A percentile compares a stretch with the other conserved stretches of the same genome.
Evolutionary conservation across 2,329 filamentous ascomycete species (phyloP).

Genomic region (Trichoderma sp.): DNA sequence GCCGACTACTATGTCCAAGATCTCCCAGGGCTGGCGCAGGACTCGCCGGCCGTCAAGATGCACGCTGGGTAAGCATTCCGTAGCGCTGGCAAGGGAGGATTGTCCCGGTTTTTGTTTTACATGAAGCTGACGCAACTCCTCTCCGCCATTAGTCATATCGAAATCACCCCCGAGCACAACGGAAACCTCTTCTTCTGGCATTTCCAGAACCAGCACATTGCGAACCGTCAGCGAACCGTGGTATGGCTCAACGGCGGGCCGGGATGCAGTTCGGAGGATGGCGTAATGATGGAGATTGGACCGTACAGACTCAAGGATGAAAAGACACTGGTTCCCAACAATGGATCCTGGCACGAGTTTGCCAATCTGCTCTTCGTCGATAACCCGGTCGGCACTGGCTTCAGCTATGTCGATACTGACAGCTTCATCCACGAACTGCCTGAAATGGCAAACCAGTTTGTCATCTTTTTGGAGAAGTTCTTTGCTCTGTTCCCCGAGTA

Average conservation of each 20-base stretch:
- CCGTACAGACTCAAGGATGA: slow-evolving; percentile 83
- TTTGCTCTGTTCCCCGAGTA: slow-evolving; percentile 90
- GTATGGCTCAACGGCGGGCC: slow-evolving; percentile 97
- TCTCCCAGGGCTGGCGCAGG: slow-evolving; percentile 76
- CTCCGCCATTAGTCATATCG: slow-evolving; percentile 68
- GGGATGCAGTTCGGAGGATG: slow-evolving; percentile 96
- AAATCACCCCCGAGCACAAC: slow-evolving; percentile 78
- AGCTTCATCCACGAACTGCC: slow-evolving; percentile 80
- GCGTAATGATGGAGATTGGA: slow-evolving; percentile 91
- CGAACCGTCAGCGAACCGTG: slow-evolving; percentile 83
- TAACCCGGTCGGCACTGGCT: slow-evolving; percentile 94
- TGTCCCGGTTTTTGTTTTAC: background rate
- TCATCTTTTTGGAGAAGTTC: slow-evolving; percentile 87
- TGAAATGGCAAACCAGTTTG: slow-evolving; percentile 85
- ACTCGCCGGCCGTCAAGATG: slow-evolving; percentile 81
- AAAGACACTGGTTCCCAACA: slow-evolving; percentile 70
- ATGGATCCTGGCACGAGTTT: slow-evolving; percentile 98
- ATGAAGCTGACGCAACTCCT: slow-evolving; percentile 26
- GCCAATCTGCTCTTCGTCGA: slow-evolving; percentile 96
- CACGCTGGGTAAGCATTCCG: slow-evolving; percentile 77
- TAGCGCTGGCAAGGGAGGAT: background rate
- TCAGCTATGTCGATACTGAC: slow-evolving; percentile 90
- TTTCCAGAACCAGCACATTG: slow-evolving; percentile 92
- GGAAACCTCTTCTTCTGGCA: slow-evolving; percentile 99
- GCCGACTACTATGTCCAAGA: slow-evolving; percentile 88